Conservation (phyloP, 495 filamentous ascomycete species). For the Neurospora pannonica region DNA sequence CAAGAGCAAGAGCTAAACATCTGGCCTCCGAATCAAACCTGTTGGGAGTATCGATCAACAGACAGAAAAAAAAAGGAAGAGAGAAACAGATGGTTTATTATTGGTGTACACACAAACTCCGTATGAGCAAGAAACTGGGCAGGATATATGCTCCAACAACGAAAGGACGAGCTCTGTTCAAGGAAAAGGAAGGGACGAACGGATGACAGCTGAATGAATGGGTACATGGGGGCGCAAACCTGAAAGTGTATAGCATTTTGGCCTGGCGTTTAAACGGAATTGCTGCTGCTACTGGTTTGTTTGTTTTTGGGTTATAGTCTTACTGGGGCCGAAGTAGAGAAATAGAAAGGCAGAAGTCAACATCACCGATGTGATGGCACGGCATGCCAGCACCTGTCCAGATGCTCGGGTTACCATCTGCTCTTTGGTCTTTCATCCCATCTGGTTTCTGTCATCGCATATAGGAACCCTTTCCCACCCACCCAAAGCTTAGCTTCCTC, state of each 20-base stretch:
- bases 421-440: not conserved
- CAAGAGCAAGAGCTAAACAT: constrained; percentile 42
- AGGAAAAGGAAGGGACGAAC: not conserved
- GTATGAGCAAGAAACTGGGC: not conserved
- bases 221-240: not conserved
- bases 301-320: not conserved
- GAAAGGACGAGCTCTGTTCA: not conserved
- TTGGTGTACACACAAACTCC: not conserved
- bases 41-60: not conserved
- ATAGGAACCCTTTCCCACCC: not conserved
- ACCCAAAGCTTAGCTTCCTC: no score
- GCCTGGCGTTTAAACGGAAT: constrained; percentile 22
- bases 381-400: not conserved
- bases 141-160: not conserved
- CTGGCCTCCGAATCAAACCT: not conserved
- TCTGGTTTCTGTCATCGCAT: not conserved
- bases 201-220: not conserved
- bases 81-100: not conserved
- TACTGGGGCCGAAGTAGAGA: not conserved
- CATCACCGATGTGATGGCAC: not conserved
- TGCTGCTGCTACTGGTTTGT: not conserved
- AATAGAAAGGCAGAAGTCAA: not conserved
- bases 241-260: constrained; percentile 15
- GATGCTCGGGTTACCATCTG: no score
- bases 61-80: not conserved